A percentile compares a stretch with the other conserved stretches of the same genome.
Conservation (phyloP, 495 filamentous ascomycete genomes). For the Tricharina praecox region DNA sequence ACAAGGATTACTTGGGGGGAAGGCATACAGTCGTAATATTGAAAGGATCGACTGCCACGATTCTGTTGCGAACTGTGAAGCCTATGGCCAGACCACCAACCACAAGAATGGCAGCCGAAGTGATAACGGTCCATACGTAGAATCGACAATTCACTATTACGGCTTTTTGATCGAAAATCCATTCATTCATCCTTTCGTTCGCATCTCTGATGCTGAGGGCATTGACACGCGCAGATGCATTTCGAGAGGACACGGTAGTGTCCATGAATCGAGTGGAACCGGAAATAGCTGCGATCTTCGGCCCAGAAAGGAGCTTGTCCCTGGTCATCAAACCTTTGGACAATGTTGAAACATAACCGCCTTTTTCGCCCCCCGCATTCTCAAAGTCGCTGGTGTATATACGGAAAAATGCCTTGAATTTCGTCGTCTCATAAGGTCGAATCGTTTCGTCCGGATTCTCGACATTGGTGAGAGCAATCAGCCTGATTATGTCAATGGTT, state of each 20-base stretch:
- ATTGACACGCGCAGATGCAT: background rate
- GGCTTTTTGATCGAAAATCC: conserved; percentile 10
- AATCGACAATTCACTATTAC: conserved; percentile 11
- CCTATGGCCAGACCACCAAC: conserved; percentile 16
- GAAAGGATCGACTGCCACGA: conserved; percentile 28
- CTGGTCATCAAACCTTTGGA: background rate
- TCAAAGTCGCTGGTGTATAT: background rate
- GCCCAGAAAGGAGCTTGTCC: background rate
- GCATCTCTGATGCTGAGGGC: background rate
- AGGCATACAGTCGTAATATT: conserved; percentile 27
- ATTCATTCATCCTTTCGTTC: conserved; percentile 9
- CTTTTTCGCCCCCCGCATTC: background rate
- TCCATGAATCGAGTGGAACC: background rate
- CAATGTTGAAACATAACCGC: background rate
- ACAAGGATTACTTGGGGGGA: too few relatives aligned
- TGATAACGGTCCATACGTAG: conserved; percentile 15
- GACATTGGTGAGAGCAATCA: background rate
- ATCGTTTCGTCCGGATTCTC: conserved; percentile 1
- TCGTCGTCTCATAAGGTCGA: background rate
- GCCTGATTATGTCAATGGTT: background rate
- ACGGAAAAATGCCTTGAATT: background rate
- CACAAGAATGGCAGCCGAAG: conserved; percentile 6
- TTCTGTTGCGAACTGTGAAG: conserved; percentile 16
- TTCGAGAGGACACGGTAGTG: background rate
- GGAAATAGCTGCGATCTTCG: background rate